Base-by-base conservation (phyloP, 306 rosid species). In the Acacia confusa region DNA sequence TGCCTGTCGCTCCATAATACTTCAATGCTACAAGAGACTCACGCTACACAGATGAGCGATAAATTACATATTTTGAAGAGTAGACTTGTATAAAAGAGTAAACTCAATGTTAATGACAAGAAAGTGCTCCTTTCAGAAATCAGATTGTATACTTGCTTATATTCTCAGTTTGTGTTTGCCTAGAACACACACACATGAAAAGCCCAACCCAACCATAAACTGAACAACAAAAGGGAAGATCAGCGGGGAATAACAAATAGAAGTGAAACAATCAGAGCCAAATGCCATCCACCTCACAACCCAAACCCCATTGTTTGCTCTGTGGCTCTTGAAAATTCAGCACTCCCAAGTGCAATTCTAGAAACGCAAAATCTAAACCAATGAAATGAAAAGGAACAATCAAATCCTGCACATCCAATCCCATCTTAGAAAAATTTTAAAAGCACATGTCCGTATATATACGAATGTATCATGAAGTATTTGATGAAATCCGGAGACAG, bases 371-470 rank as follows among this genome's bases (percentile, higher is more conserved):
- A 78, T 70, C 66, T 63, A 81, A 78, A 43, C 57, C 77, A 81
- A 75, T 74, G 65, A 78, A 72, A 81, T 40, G 63, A 81, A 64
- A 84, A 67, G 55, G 65, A 75, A 83, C 85, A 87, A 86, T 47
- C 79, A 88, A 90, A 86, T 78, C 86, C 93, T 89, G 87, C 92
- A 85, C 89, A 85, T 81, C 78, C 90, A 78, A 86, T 84, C 87
- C 89, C 76, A 84, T 83, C 87, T 87, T 5, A 47, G 80, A 85
- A 87, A 71, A 71, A 55, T 20, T 55, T 55, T 19, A 55, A 55
- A 53, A 20, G 8, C 61, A 19, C 8, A 13, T 55, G 13, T 20
- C 24, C n/a, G 27, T 55, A 10, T 55, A 69, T 41, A 12, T 76
- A 77, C 22, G 77, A 28, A 79, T 63, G 55, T 52, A 86, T 83